Percentiles rank a stretch among this genome's conserved stretches.
Evolutionary conservation across 2,329 filamentous ascomycete species (phyloP).

Genomic region (Pseudocercospora musae): DNA sequence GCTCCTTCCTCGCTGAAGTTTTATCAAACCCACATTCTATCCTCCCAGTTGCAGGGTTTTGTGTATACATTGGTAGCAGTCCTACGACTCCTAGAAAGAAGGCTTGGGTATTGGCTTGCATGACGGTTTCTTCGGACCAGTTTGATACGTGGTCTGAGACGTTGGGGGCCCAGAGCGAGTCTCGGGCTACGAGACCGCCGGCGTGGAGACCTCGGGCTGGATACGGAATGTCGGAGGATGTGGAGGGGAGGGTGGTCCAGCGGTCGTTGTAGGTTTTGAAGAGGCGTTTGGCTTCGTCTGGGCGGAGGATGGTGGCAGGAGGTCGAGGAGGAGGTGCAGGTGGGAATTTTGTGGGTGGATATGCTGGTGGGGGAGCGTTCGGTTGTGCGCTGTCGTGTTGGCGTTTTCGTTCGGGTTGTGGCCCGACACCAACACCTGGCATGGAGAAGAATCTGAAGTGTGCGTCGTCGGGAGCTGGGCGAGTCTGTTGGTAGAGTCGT

Average conservation of each 20-base stretch:
- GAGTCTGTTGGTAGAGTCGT: conserved; percentile 14
- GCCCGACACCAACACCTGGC: conserved; percentile 6
- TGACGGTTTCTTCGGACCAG: conserved; percentile 33
- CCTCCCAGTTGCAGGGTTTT: conserved; percentile 21
- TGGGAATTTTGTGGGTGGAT: conserved; percentile 7
- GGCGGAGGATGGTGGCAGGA: conserved; percentile 23
- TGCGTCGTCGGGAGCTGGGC: conserved; percentile 9
- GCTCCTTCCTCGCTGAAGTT: conserved; percentile 16
- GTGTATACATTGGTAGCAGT: conserved; percentile 25
- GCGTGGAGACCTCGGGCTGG: conserved; percentile 31
- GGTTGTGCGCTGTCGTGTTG: neutral
- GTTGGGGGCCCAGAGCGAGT: conserved; percentile 28
- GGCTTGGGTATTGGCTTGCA: conserved; percentile 34
- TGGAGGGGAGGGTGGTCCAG: conserved; percentile 28
- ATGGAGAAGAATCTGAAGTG: conserved; percentile 24
- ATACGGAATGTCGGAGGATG: conserved; percentile 30
- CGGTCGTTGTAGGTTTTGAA: conserved; percentile 30
- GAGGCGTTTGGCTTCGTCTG: conserved; percentile 28
- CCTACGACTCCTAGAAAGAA: conserved; percentile 32
- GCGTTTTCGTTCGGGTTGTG: conserved; percentile 16
- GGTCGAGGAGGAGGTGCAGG: conserved; percentile 20
- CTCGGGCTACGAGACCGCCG: conserved; percentile 22
- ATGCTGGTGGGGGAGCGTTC: conserved; percentile 1
- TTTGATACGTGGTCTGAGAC: conserved; percentile 22
- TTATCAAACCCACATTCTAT: conserved; percentile 29